Percentiles rank a stretch among this genome's conserved stretches.
Conservation (phyloP, 169 alveolate genomes). For the Plasmodium coatneyi region DNA sequence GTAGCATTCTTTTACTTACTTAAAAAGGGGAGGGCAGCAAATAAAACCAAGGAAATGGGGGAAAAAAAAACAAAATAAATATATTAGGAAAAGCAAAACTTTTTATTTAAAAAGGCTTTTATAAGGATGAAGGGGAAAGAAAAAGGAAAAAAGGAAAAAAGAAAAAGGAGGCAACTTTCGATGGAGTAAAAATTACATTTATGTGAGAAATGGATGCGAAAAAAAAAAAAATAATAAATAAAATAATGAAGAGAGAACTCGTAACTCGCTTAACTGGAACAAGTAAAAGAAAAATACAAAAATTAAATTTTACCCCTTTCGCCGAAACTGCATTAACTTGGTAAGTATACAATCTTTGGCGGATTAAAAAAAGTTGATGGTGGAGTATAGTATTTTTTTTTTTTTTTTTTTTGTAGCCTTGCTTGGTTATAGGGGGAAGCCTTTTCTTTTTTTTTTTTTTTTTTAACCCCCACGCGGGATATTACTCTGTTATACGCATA, state of each 20-base stretch:
- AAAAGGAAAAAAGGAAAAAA: background rate
- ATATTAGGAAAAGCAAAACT: background rate
- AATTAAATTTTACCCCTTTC: background rate
- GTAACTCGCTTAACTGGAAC: background rate
- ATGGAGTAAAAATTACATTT: background rate
- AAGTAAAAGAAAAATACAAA: background rate
- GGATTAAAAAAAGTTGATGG: background rate
- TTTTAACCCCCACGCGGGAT: background rate
- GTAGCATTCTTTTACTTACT: background rate
- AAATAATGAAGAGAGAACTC: background rate
- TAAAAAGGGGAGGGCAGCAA: background rate
- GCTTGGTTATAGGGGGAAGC: background rate
- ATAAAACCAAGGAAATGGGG: background rate
- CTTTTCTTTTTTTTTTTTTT: background rate
- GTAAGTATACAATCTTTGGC: background rate
- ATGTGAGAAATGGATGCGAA: background rate
- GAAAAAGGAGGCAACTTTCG: background rate
- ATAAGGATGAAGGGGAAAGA: background rate
- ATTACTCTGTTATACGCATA: background rate
- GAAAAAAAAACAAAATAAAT: background rate
- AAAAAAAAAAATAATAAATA: background rate
- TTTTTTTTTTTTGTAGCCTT: background rate
- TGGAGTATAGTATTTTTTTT: background rate
- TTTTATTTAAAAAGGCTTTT: background rate
- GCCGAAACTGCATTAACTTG: background rate